phyloP scores from a whole-genome alignment of 2,329 filamentous ascomycete species.

The Pleoardoris graminearum region DNA sequence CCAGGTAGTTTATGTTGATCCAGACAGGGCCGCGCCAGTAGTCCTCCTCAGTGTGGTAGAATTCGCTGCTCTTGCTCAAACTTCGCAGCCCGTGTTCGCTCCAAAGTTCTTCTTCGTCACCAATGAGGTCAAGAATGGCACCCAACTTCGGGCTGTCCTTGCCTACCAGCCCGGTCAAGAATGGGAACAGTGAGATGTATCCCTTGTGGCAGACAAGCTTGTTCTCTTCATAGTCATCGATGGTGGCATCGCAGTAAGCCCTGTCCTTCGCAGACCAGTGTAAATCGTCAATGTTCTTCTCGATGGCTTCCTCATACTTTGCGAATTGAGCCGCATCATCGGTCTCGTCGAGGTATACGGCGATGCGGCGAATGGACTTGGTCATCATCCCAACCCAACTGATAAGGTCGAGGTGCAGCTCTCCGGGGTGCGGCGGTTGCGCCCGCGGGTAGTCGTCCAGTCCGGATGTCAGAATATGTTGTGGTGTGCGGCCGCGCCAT shows the following conservation, averaged over 20 bases:
- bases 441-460: slow-evolving; percentile 95
- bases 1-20: slow-evolving; percentile 97
- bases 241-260: slow-evolving; percentile 91
- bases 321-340: slow-evolving; percentile 77
- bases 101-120: slow-evolving; percentile 84
- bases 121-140: slow-evolving; percentile 75
- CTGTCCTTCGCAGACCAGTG: slow-evolving; percentile 85
- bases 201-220: slow-evolving; percentile 92
- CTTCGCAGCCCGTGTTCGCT: slow-evolving; percentile 86
- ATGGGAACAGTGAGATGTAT: slow-evolving; percentile 91
- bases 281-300: slow-evolving; percentile 84
- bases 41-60: slow-evolving; percentile 91
- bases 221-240: slow-evolving; percentile 94
- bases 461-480: slow-evolving; percentile 88
- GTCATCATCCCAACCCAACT: slow-evolving; percentile 98
- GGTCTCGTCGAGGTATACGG: slow-evolving; percentile 69
- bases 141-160: slow-evolving; percentile 74
- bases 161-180: slow-evolving; percentile 79
- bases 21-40: slow-evolving; percentile 96
- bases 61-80: slow-evolving; percentile 77
- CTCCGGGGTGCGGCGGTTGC: slow-evolving; percentile 90
- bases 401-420: slow-evolving; percentile 92
- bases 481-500: slow-evolving; percentile 86
- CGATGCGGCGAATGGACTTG: slow-evolving; percentile 79
- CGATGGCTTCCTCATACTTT: slow-evolving; percentile 74